A percentile compares a stretch with the other conserved stretches of the same genome.
Conservation (phyloP, 306 rosid species). For the Cajanus cajan region DNA sequence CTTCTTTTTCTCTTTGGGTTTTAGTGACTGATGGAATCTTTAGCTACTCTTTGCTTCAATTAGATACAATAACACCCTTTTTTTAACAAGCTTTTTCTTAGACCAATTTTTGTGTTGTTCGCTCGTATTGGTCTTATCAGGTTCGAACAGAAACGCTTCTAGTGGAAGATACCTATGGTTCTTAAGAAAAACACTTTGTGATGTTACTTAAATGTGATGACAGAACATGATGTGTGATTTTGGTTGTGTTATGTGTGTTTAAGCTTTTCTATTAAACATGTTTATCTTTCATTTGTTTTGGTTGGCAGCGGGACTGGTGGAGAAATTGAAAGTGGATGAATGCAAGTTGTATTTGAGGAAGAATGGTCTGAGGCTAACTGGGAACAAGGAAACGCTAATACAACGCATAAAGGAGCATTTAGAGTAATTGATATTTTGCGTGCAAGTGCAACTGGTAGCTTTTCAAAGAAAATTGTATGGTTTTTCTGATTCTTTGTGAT, state of each 20-base stretch:
- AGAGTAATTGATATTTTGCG: conserved; percentile 50
- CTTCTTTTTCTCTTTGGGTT: not conserved
- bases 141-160: too few species aligned
- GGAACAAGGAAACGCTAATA: conserved; percentile 67
- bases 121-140: too few species aligned
- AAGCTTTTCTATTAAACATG: not conserved
- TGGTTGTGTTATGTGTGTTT: not conserved
- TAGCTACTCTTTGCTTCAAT: not conserved
- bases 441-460: not conserved
- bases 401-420: conserved; percentile 71
- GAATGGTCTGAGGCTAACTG: conserved; percentile 74
- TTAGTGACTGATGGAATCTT: not conserved
- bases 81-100: not conserved
- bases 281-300: conserved; percentile 9
- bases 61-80: not conserved
- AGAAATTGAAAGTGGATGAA: conserved; percentile 74
- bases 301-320: conserved; percentile 50
- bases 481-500: conserved; percentile 27
- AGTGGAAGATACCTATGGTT: too few species aligned
- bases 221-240: not conserved
- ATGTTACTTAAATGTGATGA: not conserved
- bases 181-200: too few species aligned
- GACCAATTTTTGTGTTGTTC: not conserved
- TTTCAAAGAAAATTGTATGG: not conserved
- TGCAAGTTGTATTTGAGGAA: conserved; percentile 79